A percentile compares a stretch with the other conserved stretches of the same genome.
Conservation (phyloP, 768 basidiomycete genomes). For the Amanita inopinata region DNA sequence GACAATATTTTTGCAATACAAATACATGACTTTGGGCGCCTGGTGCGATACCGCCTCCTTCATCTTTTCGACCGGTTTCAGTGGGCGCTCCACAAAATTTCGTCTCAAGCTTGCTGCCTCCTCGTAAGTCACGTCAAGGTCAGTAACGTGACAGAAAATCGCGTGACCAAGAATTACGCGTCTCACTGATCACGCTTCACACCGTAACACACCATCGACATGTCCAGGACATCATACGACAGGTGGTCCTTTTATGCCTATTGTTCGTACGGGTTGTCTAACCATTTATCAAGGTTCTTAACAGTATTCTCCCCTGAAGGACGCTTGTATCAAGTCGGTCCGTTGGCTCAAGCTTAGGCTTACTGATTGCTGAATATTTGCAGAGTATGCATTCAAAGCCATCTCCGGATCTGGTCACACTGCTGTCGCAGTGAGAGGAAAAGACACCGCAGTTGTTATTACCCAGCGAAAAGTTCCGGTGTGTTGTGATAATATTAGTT, state of each 20-base stretch:
- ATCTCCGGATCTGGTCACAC: constrained; percentile 97
- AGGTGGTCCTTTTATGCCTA: constrained; percentile 46
- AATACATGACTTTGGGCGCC: constrained; percentile 77
- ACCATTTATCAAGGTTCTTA: constrained; percentile 56
- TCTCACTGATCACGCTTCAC: constrained; percentile 11
- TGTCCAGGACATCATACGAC: constrained; percentile 95
- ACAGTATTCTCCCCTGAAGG: constrained; percentile 98
- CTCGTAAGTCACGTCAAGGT: no score
- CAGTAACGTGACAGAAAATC: constrained; percentile 15
- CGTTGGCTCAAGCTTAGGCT: constrained; percentile 21
- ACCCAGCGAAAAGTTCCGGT: constrained; percentile 99
- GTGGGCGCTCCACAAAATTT: no score
- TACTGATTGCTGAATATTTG: constrained; percentile 6
- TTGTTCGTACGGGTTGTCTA: not conserved
- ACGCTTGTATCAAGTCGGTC: constrained; percentile 96
- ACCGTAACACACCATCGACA: constrained; percentile 26
- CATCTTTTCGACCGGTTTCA: no score
- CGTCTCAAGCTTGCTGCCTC: no score
- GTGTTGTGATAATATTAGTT: constrained; percentile 22
- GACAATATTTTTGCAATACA: constrained; percentile 4
- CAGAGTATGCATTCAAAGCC: constrained; percentile 99
- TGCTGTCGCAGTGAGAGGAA: constrained; percentile 84
- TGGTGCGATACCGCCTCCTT: constrained; percentile 76
- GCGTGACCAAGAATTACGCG: constrained; percentile 51
- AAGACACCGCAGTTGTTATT: constrained; percentile 91